Evolutionary conservation across 306 rosid species (phyloP).

Genomic region (Casuarina glauca): DNA sequence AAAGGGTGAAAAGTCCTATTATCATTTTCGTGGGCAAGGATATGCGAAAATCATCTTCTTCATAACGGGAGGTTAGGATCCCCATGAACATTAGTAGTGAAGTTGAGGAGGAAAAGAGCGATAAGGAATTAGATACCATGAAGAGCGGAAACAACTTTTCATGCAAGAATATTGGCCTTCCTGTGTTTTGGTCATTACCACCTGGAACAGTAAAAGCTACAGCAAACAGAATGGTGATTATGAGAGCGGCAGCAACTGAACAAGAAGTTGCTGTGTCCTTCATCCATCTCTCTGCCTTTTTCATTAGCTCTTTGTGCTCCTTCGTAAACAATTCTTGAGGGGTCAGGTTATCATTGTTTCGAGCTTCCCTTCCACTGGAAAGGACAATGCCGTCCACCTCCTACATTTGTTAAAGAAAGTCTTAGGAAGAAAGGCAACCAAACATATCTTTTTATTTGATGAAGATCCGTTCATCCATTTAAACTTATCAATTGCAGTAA

Average conservation of each 20-base stretch:
- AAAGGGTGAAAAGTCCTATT: not conserved
- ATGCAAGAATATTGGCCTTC: slow-evolving; percentile 2
- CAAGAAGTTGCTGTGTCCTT: slow-evolving; percentile 20
- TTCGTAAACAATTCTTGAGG: slow-evolving; percentile 20
- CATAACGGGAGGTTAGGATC: no score
- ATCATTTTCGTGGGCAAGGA: slow-evolving; percentile 1
- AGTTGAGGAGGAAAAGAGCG: slow-evolving; percentile 6
- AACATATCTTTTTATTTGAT: no score
- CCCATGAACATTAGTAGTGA: no score
- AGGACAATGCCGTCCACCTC: slow-evolving; percentile 16
- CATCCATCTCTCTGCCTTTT: slow-evolving; percentile 27
- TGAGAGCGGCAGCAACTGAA: slow-evolving; percentile 24
- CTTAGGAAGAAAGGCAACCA: no score
- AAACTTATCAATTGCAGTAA: no score
- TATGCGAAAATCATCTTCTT: no score
- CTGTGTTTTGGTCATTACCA: slow-evolving; percentile 16
- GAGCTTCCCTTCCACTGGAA: not conserved
- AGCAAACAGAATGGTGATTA: slow-evolving; percentile 17
- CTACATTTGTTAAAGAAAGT: slow-evolving; percentile 4
- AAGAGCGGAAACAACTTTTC: not conserved
- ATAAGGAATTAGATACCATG: slow-evolving; percentile 8
- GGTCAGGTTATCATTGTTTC: slow-evolving; percentile 1
- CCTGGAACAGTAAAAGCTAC: slow-evolving; percentile 23
- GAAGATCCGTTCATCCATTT: no score
- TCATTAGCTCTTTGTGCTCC: not conserved